Conservation (phyloP, 1,284 basidiomycete genomes). For the Violaceomyces palustris region DNA sequence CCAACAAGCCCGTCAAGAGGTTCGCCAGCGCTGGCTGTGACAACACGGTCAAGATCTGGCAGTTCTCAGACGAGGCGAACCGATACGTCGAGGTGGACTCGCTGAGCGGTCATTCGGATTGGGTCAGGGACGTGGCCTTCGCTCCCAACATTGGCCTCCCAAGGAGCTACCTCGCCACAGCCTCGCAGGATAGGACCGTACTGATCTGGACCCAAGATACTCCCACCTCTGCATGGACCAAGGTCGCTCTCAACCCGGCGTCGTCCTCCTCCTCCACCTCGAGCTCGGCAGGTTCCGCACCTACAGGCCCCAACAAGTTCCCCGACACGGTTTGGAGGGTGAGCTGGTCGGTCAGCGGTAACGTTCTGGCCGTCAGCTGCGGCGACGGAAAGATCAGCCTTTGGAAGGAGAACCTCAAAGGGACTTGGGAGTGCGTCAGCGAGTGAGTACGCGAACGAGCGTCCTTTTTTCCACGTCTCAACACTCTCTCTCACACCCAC, state of each 20-base stretch:
- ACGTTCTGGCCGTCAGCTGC: conserved; percentile 91
- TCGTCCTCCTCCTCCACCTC: conserved; percentile 1
- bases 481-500: too few species aligned
- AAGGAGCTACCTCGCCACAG: conserved; percentile 88
- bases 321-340: conserved; percentile 76
- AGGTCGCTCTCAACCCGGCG: conserved; percentile 74
- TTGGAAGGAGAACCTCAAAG: conserved; percentile 96
- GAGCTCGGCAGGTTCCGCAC: neutral
- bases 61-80: conserved; percentile 57
- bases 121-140: conserved; percentile 97
- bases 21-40: conserved; percentile 96
- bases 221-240: conserved; percentile 73
- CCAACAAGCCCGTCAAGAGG: conserved; percentile 39
- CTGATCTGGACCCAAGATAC: conserved; percentile 89
- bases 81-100: conserved; percentile 44
- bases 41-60: conserved; percentile 92
- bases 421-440: conserved; percentile 84
- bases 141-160: conserved; percentile 93
- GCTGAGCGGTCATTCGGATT: conserved; percentile 69
- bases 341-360: conserved; percentile 93
- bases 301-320: conserved; percentile 43
- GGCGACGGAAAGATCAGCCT: conserved; percentile 96
- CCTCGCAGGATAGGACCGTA: conserved; percentile 81
- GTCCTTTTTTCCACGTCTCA: too few species aligned
- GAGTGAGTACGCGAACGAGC: conserved; percentile 28